These are phyloP conservation scores for Blastobotrys apis DNA, from an alignment of 1,139 yeast species.

Conservation along the genomic window DNA sequence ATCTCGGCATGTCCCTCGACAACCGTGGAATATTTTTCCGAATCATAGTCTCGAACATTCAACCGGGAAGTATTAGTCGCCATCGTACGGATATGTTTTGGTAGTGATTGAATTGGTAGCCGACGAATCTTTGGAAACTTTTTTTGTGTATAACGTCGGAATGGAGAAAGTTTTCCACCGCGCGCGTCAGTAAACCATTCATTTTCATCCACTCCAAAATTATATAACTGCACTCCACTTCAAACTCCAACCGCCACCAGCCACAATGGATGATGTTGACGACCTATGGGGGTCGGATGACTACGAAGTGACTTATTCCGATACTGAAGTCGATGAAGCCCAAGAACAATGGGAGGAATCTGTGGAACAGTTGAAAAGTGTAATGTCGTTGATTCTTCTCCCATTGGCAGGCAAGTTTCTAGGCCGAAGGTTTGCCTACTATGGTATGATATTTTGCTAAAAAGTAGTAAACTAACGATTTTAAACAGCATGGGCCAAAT, in stretches of 20 bases:
- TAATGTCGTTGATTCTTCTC: conserved; percentile 54
- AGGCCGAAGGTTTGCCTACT: conserved; percentile 59
- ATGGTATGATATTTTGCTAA: conserved; percentile 23
- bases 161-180: no score
- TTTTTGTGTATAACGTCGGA: no score
- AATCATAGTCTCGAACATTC: conserved; percentile 9
- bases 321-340: conserved; percentile 41
- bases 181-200: no score
- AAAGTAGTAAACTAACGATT: not conserved
- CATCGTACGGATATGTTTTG: not conserved
- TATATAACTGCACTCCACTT: no score
- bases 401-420: conserved; percentile 69
- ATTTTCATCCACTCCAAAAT: no score
- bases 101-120: not conserved
- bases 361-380: conserved; percentile 52
- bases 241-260: no score
- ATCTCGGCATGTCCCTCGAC: conserved; percentile 81
- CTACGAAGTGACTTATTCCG: no score
- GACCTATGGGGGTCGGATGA: no score
- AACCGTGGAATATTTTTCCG: conserved; percentile 31
- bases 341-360: conserved; percentile 83
- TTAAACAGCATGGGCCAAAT: conserved; percentile 22
- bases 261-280: no score
- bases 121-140: not conserved
- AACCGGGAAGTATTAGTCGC: not conserved